These are phyloP conservation scores for Spathaspora hagerdaliae DNA, from an alignment of 805 yeast species.

Conservation along the genomic window DNA sequence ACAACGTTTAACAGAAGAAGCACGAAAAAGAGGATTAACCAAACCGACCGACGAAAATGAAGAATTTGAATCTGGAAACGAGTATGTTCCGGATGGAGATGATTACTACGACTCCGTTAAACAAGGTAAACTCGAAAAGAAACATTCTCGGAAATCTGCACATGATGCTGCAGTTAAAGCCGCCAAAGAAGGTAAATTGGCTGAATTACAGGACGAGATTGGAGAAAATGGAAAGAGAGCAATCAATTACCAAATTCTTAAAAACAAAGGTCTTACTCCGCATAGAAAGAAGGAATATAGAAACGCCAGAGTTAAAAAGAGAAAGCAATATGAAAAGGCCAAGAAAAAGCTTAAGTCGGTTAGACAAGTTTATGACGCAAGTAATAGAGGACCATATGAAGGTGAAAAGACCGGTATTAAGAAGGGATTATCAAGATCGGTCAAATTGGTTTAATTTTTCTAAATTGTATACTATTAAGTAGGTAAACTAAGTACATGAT, in stretches of 20 bases:
- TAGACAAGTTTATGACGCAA: constrained; percentile 81
- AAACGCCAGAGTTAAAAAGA: constrained; percentile 96
- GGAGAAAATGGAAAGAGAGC: constrained; percentile 92
- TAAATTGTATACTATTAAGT: neutral
- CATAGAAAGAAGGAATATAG: constrained; percentile 90
- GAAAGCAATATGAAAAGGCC: constrained; percentile 93
- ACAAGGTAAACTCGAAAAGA: constrained; percentile 43
- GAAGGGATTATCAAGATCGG: constrained; percentile 86
- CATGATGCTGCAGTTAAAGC: constrained; percentile 73
- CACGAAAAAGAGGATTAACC: constrained; percentile 70
- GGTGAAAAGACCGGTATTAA: constrained; percentile 98
- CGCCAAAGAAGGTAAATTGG: constrained; percentile 78
- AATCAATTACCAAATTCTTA: constrained; percentile 86
- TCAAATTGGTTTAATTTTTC: constrained; percentile 51
- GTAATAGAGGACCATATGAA: constrained; percentile 66
- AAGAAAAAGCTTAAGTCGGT: constrained; percentile 89
- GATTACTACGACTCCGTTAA: constrained; percentile 57
- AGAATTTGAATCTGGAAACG: constrained; percentile 49
- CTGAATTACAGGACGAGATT: constrained; percentile 60
- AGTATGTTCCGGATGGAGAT: constrained; percentile 35
- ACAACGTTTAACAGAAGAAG: constrained; percentile 82
- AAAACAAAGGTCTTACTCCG: constrained; percentile 94
- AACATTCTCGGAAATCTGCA: constrained; percentile 52
- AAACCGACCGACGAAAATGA: constrained; percentile 45
- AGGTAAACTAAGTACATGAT: neutral